Evolutionary conservation across 1,139 yeast species (phyloP), one percentile per base, ranked within the genome.

Genomic region (Eremothecium cymbalariae): DNA sequence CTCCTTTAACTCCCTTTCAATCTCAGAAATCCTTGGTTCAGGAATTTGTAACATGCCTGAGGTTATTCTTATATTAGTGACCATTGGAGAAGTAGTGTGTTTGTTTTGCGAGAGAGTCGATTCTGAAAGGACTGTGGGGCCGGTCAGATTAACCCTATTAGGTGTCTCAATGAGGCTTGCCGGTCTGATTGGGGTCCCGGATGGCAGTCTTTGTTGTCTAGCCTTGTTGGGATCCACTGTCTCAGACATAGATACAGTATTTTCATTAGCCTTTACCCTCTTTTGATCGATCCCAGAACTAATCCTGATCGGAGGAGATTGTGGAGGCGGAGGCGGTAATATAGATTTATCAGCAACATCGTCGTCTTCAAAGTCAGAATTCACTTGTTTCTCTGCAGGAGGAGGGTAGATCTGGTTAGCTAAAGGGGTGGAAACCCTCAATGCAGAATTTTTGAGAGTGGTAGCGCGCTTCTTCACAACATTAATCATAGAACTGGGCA

Each of bases 41-140:
- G 67, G 68, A 11, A 60, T 62, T 12, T 59, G 48, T 17, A 79
- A 59, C 83, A 77, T 78, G 1, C 86, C 86, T 0, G 83, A 76
- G 1, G 82, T 74, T 29, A 77, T 75, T 49, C 84, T 64, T 34
- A 32, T 36, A 19, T 28, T 38, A 8, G 46, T 29, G 16, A 33
- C 32, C 2, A 37, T 32, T 18, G 56, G 44, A 6, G 45, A 38
- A 4, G 50, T 39, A 9, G 47, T 37, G 6, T 39, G 36, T 28
- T 31, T 31, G 25, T 31, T 32, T 5, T 34, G 31, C 6, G 35
- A 18, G 1, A 14, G 26, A 30, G 34, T 21, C 25, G 41, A 44
- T 29, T 52, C 58, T 8, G 58, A 50, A 13, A 54, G 43, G 7
- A 53, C 55, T 31, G 57, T 46, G 39, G 51, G 58, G 6, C 57